phyloP scores from a whole-genome alignment of 306 rosid species.

The Psophocarpus tetragonolobus region DNA sequence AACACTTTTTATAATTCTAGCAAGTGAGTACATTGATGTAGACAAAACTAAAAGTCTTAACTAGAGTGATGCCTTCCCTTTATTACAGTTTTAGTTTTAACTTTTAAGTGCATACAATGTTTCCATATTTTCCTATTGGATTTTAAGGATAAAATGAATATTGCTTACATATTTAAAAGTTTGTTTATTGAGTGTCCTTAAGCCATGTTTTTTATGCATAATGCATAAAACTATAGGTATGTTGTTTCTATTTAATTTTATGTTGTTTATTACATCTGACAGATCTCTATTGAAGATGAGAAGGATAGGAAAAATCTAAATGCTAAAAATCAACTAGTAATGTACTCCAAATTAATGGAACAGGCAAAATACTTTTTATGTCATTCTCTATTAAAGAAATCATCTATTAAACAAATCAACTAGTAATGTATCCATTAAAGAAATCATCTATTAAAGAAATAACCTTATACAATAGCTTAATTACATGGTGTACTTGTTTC shows the following conservation, averaged over 20 bases:
- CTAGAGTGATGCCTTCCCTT: background rate
- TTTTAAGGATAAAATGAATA: background rate
- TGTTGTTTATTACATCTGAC: slow-evolving; percentile 27
- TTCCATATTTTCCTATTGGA: slow-evolving; percentile 1
- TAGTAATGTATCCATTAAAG: too few species aligned
- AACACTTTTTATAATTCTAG: background rate
- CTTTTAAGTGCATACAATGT: background rate
- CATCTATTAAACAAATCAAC: too few species aligned
- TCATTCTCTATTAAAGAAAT: too few species aligned
- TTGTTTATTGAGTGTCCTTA: background rate
- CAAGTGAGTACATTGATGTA: background rate
- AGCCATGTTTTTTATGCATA: slow-evolving; percentile 3
- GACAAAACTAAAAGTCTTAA: background rate
- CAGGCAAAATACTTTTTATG: too few species aligned
- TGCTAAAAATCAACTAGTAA: too few species aligned
- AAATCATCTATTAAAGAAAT: too few species aligned
- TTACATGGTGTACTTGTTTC: too few species aligned
- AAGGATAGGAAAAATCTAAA: slow-evolving; percentile 73
- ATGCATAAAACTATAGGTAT: background rate
- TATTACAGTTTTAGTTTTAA: background rate
- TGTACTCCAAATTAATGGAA: too few species aligned
- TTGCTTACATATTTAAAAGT: background rate
- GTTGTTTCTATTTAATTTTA: slow-evolving; percentile 9
- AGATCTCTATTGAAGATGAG: slow-evolving; percentile 85
- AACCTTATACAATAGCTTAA: too few species aligned